These are phyloP conservation scores for Botrytis fabae DNA, from an alignment of 2,329 filamentous ascomycete species.

Conservation along the genomic window DNA sequence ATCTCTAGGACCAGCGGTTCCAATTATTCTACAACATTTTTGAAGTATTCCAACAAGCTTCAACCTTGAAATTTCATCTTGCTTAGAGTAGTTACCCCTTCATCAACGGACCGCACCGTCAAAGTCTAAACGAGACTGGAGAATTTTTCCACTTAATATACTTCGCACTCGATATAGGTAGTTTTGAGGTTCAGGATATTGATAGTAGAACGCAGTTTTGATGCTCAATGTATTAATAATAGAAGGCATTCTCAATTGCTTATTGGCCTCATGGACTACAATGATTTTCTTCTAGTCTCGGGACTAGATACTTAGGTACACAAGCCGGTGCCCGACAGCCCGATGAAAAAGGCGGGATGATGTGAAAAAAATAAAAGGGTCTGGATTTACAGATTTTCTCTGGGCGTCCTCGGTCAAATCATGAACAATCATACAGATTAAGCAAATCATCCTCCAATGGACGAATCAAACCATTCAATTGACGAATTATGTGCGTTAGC, in stretches of 20 bases:
- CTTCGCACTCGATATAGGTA: neutral
- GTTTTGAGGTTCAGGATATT: neutral
- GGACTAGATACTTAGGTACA: neutral
- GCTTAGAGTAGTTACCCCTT: slow-evolving; percentile 8
- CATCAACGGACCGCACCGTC: slow-evolving; percentile 19
- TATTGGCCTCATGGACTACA: slow-evolving; percentile 3
- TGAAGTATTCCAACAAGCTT: slow-evolving; percentile 6
- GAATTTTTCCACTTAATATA: neutral
- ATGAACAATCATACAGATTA: slow-evolving; percentile 5
- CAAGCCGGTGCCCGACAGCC: slow-evolving; percentile 12
- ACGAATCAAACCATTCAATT: slow-evolving; percentile 21
- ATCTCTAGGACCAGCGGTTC: neutral
- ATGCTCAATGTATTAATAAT: neutral
- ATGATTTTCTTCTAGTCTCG: slow-evolving; percentile 6
- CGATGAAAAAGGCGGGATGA: slow-evolving; percentile 14
- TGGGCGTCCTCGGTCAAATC: slow-evolving; percentile 11
- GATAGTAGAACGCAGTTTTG: neutral
- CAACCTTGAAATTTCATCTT: neutral
- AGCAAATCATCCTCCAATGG: slow-evolving; percentile 1
- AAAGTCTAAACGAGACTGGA: slow-evolving; percentile 5
- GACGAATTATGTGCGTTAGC: slow-evolving; percentile 31
- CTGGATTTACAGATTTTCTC: slow-evolving; percentile 14
- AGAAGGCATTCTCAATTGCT: slow-evolving; percentile 1
- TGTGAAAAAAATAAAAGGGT: slow-evolving; percentile 7
- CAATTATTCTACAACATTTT: neutral